Conservation (phyloP, 1,139 yeast species). For the Pichia sp. region DNA sequence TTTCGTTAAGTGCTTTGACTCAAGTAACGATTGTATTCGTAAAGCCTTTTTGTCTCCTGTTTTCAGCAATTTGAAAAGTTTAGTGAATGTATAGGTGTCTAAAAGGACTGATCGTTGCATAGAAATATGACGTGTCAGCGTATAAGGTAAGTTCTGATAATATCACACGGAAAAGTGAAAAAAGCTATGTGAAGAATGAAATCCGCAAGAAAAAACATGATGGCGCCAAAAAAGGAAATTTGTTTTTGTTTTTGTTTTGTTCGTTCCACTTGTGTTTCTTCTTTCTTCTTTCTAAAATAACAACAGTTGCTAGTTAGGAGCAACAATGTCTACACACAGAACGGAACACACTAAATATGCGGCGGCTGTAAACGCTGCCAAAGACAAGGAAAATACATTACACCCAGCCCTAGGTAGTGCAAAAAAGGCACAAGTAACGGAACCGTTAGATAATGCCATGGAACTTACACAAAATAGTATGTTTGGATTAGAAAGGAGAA, state of each 20-base stretch:
- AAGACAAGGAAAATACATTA: slow-evolving; percentile 2
- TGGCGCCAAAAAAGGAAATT: slow-evolving; percentile 6
- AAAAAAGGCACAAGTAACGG: not conserved
- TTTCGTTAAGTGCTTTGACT: not conserved
- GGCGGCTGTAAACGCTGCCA: slow-evolving; percentile 1
- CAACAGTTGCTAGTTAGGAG: not conserved
- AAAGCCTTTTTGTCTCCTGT: too few species aligned
- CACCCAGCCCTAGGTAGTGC: not conserved
- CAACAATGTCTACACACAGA: too few species aligned
- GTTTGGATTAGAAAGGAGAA: slow-evolving; percentile 10
- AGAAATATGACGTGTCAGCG: too few species aligned
- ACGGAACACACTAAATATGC: not conserved
- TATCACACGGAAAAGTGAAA: not conserved
- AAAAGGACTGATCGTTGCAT: too few species aligned
- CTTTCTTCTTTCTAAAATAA: not conserved
- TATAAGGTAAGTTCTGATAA: too few species aligned
- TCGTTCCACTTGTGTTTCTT: not conserved
- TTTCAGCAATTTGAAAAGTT: too few species aligned
- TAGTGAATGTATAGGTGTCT: too few species aligned
- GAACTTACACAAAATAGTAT: too few species aligned
- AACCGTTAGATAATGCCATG: not conserved
- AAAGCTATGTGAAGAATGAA: not conserved
- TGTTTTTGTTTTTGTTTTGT: not conserved
- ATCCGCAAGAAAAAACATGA: not conserved
- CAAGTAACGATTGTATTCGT: too few species aligned